These are phyloP conservation scores for Fusarium albidum DNA, from an alignment of 2,329 filamentous ascomycete genomes.

Conservation along the genomic window DNA sequence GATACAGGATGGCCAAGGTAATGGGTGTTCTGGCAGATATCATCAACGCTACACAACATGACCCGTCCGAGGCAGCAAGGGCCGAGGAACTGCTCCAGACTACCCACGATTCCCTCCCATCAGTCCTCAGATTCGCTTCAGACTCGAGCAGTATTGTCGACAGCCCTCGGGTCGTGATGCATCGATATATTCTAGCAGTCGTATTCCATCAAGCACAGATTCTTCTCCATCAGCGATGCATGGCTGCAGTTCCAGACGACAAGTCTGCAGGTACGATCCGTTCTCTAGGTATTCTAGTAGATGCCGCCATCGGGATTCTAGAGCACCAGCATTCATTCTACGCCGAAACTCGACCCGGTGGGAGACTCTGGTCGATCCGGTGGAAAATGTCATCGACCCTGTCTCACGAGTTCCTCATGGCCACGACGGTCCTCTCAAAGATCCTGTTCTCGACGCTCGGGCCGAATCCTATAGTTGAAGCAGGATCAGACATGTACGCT, in stretches of 20 bases:
- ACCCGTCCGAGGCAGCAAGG: neutral
- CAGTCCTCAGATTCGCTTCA: neutral
- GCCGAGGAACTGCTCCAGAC: neutral
- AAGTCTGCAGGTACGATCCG: neutral
- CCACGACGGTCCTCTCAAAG: conserved; percentile 6
- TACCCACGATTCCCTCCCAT: neutral
- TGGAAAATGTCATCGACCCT: conserved; percentile 12
- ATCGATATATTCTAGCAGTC: neutral
- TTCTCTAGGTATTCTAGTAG: neutral
- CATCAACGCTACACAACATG: neutral
- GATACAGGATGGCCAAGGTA: conserved; percentile 3
- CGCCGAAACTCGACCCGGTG: conserved; percentile 6
- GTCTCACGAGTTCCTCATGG: conserved; percentile 11
- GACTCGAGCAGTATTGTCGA: neutral
- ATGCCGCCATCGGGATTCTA: conserved; percentile 6
- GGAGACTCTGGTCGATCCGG: neutral
- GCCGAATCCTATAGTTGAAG: neutral
- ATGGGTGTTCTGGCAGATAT: conserved; percentile 6
- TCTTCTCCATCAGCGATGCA: neutral
- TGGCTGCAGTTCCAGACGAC: neutral
- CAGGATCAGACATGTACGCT: neutral
- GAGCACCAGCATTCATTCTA: conserved; percentile 2
- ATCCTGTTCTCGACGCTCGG: conserved; percentile 6
- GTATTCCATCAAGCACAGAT: neutral
- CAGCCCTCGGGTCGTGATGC: neutral